Base-by-base conservation (phyloP, 108 stramenopile species). In the Chaetoceros tenuissimus region DNA sequence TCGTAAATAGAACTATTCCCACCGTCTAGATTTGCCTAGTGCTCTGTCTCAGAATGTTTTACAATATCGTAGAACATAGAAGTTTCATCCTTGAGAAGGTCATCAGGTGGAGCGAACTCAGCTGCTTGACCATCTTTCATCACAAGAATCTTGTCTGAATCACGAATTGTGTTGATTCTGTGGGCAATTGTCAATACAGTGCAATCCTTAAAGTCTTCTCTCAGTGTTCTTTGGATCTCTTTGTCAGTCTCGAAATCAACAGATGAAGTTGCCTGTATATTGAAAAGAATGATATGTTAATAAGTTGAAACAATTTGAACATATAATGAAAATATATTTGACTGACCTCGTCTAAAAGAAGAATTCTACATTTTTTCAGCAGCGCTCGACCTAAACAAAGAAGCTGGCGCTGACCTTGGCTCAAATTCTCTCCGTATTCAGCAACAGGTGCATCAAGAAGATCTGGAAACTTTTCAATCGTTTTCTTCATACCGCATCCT, bases 171-270 rank as follows among this genome's bases (percentile, higher is more conserved):
- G 61, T 96, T 83, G 45, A 97, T 82, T 44, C 98, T 64, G 55
- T 97, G 96, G 17, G 98, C 96, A 64, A 97, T 92, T 28, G 92
- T 88, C 5, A 96, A 53, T 18, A 94, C 78, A 21, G 95, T 96
- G 57, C 80, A 69, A 19, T 69, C 61, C 29, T 51, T 53, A 65
- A 94, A 92, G 10, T 69, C 75, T 60, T 70, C 66, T 1, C 83
- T 72, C 16, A 94, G 70, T 3, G 85, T 82, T 24, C 75, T 53
- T 64, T 96, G 94, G 51, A 97, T 89, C 24, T 87, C 77, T 18
- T 51, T 49, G 62, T 95, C 94, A 2, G 92, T 93, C 44, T 92
- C 94, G 52, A 68, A 81, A 44, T 96, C 95, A 17, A 96, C 89
- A 18, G 60, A 65, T n/a, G 69, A 59, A 0, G 94, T 95, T 16